Conservation (phyloP, 768 basidiomycete genomes). For the Paxillus rubicundulus region DNA sequence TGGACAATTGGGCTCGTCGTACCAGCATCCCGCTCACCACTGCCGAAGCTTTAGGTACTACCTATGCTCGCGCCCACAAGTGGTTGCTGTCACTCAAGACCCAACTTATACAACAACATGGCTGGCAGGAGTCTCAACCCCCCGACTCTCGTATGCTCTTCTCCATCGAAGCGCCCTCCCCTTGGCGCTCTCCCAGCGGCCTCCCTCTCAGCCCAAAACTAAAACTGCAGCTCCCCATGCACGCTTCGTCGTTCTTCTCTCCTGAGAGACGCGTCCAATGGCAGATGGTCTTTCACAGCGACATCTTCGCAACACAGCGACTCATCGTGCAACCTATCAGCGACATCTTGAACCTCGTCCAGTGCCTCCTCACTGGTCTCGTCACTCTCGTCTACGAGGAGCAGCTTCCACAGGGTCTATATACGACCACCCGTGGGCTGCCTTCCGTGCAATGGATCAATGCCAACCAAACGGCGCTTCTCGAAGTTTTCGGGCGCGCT, state of each 20-base stretch:
- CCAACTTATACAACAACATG: conserved; percentile 64
- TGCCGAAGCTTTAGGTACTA: conserved; percentile 76
- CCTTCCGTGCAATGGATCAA: conserved; percentile 78
- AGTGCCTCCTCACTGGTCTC: conserved; percentile 71
- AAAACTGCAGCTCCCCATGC: conserved; percentile 69
- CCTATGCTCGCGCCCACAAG: conserved; percentile 77
- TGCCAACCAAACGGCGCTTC: conserved; percentile 61
- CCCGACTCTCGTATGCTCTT: conserved; percentile 73
- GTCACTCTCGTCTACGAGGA: conserved; percentile 76
- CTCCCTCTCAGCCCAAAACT: conserved; percentile 75
- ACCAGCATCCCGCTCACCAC: conserved; percentile 81
- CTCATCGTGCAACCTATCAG: conserved; percentile 67
- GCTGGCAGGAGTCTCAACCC: conserved; percentile 61
- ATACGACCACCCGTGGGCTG: conserved; percentile 73
- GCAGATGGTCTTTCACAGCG: conserved; percentile 87
- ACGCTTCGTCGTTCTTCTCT: conserved; percentile 83
- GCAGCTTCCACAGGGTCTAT: conserved; percentile 62
- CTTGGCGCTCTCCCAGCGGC: conserved; percentile 73
- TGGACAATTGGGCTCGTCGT: conserved; percentile 80
- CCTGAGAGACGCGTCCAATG: conserved; percentile 82
- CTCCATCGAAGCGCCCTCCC: conserved; percentile 73
- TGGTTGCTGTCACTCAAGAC: conserved; percentile 65
- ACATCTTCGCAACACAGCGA: conserved; percentile 68
- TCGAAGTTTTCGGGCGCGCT: conserved; percentile 69
- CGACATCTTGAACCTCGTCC: conserved; percentile 66